A percentile compares a stretch with the other conserved stretches of the same genome.
Evolutionary conservation across 208 protist species (phyloP).

Genomic region (Tritrichomonas foetus): DNA sequence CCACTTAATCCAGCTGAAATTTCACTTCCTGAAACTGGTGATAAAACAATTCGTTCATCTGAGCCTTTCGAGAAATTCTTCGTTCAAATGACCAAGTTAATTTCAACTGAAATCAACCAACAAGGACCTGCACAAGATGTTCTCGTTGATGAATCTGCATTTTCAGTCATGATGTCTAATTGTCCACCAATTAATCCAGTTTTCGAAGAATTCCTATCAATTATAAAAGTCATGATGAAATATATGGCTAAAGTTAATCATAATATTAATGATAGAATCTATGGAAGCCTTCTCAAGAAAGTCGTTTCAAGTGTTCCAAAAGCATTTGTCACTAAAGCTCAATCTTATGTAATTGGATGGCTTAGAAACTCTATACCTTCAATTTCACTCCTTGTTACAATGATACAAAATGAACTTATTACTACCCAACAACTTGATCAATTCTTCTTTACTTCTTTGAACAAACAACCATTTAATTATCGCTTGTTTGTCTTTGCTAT

Average conservation of each 20-base stretch:
- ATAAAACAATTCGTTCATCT: background rate
- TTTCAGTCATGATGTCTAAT: background rate
- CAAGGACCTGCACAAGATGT: background rate
- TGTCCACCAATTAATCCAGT: background rate
- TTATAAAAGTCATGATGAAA: background rate
- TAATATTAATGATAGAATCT: background rate
- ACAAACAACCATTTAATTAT: constrained; percentile 12
- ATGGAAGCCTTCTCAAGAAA: background rate
- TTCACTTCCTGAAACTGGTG: background rate
- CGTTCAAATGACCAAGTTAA: background rate
- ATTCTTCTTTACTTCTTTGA: background rate
- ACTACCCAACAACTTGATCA: background rate
- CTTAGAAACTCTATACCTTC: background rate
- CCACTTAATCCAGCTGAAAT: background rate
- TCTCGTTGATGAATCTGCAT: background rate
- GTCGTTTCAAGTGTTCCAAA: background rate
- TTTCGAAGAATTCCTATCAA: background rate
- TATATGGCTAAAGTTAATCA: background rate
- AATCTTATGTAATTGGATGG: background rate
- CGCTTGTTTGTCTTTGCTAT: background rate
- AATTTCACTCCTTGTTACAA: background rate
- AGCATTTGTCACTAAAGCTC: background rate
- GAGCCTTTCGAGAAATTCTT: background rate
- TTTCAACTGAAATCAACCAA: background rate
- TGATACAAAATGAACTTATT: background rate